Evolutionary conservation across 768 basidiomycete species (phyloP), one percentile per base, ranked within the genome.

Genomic region (Termitomyces sp.): DNA sequence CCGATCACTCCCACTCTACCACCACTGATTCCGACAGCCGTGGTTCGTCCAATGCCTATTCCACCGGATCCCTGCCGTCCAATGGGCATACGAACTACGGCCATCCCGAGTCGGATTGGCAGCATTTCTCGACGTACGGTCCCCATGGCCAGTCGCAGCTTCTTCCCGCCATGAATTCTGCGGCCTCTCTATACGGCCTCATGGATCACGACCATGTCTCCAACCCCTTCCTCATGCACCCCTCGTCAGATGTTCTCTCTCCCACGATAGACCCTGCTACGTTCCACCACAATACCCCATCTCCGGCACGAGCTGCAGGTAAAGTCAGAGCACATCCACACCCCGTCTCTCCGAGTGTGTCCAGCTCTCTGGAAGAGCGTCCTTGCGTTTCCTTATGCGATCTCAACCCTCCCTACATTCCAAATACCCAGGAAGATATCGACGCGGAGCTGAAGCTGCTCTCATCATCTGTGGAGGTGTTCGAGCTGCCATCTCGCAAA

Each of bases 351-450:
- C 52, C 48, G 23, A 31, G 29, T 19, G 34, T 59, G 19, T 57
- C 55, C 9, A 44, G 44, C 21, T 52, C 58, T n/a, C 17, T 49
- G 29, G 34, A 57, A 21, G 57, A 56, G 17, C 58, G 41, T 35
- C 57, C 54, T 19, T 64, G 55, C 23, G 23, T 66, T 37, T 54
- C 65, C 9, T 38, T 64, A 6, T 62, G 59, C n/a, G 61, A 64
- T n/a, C 63, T 66, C 17, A 64, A 51, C 12, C 53, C 61, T 21
- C 54, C 65, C 5, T 62, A 64, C 38, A 53, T 59, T 23, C 59
- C 63, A 6, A 29, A 62, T 40, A 23, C 16, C 21, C 52, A 51
- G n/a, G 25, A 43, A 8, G 38, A 31, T n/a, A 12, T 37, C 1
- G 47, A 54, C 10, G 5, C 37, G 32, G 56, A 61, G 17, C 7